Conservation (phyloP, 306 rosid species). For the Castanopsis chinensis region DNA sequence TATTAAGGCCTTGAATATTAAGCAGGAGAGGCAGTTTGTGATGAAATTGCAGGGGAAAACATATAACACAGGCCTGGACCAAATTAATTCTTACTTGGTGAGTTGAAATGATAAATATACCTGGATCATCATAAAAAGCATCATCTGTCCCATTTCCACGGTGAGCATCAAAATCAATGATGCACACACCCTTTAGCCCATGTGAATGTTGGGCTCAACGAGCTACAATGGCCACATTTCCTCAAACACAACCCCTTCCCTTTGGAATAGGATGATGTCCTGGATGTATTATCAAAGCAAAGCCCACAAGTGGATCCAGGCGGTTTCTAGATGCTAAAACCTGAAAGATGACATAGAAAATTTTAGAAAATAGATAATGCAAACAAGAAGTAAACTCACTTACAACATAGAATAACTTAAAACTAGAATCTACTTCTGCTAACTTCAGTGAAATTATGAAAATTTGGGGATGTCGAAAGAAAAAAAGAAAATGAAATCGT, state of each 20-base stretch:
- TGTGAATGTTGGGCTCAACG: conserved; percentile 85
- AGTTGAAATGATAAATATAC: conserved; percentile 84
- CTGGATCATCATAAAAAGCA: conserved; percentile 88
- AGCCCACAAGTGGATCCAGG: conserved; percentile 67
- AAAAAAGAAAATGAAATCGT: background rate
- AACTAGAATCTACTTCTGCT: background rate
- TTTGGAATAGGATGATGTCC: conserved; percentile 95
- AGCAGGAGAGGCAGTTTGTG: conserved; percentile 15
- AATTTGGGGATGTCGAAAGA: background rate
- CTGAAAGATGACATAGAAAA: conserved; percentile 29
- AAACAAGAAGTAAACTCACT: background rate
- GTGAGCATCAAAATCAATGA: conserved; percentile 92
- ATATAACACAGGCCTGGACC: background rate
- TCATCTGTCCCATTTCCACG: conserved; percentile 97
- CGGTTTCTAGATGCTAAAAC: conserved; percentile 66
- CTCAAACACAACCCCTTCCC: conserved; percentile 97
- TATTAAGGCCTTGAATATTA: background rate
- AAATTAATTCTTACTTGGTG: conserved; percentile 73
- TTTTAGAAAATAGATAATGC: background rate
- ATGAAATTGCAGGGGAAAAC: conserved; percentile 12
- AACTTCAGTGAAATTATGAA: background rate
- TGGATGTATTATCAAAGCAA: conserved; percentile 96
- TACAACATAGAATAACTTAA: conserved; percentile 12
- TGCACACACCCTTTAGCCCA: conserved; percentile 78
- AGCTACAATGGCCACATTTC: conserved; percentile 91